Conservation (phyloP, 2,329 filamentous ascomycete species). For the Amphichorda felina region DNA sequence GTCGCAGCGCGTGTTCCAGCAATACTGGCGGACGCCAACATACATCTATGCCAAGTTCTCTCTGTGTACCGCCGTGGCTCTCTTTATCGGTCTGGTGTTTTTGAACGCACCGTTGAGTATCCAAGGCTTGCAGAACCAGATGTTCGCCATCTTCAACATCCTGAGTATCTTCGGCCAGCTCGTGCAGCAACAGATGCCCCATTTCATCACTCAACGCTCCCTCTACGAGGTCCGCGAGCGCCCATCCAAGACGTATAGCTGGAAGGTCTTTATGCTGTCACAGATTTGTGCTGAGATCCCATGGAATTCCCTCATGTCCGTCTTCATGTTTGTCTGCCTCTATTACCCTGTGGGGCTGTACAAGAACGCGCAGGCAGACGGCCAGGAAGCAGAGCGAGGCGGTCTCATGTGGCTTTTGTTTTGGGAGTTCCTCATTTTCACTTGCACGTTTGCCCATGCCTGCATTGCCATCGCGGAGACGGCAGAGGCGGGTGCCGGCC, state of each 20-base stretch:
- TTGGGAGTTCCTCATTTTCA: slow-evolving; percentile 54
- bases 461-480: slow-evolving; percentile 51
- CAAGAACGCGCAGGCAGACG: slow-evolving; percentile 39
- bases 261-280: slow-evolving; percentile 74
- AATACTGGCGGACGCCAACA: slow-evolving; percentile 72
- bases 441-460: slow-evolving; percentile 55
- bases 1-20: slow-evolving; percentile 59
- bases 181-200: slow-evolving; percentile 72
- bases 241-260: slow-evolving; percentile 72
- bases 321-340: slow-evolving; percentile 21
- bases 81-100: slow-evolving; percentile 79
- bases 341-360: slow-evolving; percentile 58
- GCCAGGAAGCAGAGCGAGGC: slow-evolving; percentile 43
- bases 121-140: slow-evolving; percentile 74
- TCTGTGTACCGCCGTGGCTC: slow-evolving; percentile 50
- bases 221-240: slow-evolving; percentile 79
- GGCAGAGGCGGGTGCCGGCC: slow-evolving; percentile 55
- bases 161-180: slow-evolving; percentile 71
- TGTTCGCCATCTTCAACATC: slow-evolving; percentile 78
- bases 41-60: slow-evolving; percentile 69
- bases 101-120: slow-evolving; percentile 58
- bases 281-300: slow-evolving; percentile 78
- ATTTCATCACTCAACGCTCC: slow-evolving; percentile 70
- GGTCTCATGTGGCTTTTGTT: slow-evolving; percentile 57
- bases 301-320: slow-evolving; percentile 47